Conservation (phyloP, 2,329 filamentous ascomycete genomes). For the Botrytis tulipae region DNA sequence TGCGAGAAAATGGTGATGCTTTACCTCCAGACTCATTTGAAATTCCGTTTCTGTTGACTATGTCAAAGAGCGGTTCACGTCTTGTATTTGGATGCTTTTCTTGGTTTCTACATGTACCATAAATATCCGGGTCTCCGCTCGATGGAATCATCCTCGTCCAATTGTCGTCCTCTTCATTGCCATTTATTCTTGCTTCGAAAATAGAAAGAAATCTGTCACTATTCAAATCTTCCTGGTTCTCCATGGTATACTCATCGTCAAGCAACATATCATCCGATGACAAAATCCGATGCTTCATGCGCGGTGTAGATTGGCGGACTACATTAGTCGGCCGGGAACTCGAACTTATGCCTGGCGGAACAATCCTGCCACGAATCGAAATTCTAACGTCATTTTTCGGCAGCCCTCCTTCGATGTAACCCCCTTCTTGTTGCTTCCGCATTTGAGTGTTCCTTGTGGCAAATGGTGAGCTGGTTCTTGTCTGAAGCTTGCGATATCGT, state of each 20-base stretch:
- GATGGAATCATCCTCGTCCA: background rate
- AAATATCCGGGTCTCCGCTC: background rate
- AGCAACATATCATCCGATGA: constrained; percentile 38
- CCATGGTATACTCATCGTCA: constrained; percentile 26
- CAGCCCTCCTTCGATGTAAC: background rate
- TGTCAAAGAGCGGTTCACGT: no score
- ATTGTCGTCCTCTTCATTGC: background rate
- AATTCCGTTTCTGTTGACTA: background rate
- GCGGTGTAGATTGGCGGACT: constrained; percentile 11
- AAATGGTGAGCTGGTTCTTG: constrained; percentile 28
- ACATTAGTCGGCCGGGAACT: constrained; percentile 26
- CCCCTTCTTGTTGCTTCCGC: background rate
- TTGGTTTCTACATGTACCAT: no score
- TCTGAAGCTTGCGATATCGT: constrained; percentile 27
- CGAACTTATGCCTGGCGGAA: constrained; percentile 33
- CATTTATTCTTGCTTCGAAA: background rate
- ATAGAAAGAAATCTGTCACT: background rate
- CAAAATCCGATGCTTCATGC: constrained; percentile 4
- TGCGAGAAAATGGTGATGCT: background rate
- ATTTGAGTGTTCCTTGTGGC: constrained; percentile 3
- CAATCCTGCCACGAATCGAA: constrained; percentile 32
- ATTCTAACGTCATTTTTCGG: constrained; percentile 33
- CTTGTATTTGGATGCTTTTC: background rate
- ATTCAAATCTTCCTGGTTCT: background rate
- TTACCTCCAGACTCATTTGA: background rate